phyloP scores from a whole-genome alignment of 2,329 filamentous ascomycete species.

The Colletotrichum navitas region DNA sequence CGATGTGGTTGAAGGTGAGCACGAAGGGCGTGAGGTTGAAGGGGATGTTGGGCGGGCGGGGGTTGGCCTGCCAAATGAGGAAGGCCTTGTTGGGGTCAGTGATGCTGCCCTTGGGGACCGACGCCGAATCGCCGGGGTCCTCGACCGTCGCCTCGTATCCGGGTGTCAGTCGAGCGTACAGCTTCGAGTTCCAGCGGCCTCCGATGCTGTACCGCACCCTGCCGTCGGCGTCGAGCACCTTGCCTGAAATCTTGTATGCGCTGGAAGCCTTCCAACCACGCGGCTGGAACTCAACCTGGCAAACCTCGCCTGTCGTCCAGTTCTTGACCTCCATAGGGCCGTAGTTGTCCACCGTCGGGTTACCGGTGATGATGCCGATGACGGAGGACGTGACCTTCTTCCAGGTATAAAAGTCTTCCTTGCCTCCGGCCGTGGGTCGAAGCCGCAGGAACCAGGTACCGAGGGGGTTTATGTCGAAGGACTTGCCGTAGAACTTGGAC shows the following conservation, averaged over 20 bases:
- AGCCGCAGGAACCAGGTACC: constrained; percentile 97
- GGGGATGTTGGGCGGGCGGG: constrained; percentile 84
- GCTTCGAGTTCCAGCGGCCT: constrained; percentile 96
- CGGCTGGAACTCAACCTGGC: constrained; percentile 90
- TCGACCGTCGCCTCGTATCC: constrained; percentile 85
- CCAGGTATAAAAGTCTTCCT: constrained; percentile 95
- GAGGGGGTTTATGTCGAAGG: constrained; percentile 95
- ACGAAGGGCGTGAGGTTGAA: constrained; percentile 99
- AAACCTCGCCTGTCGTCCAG: constrained; percentile 94
- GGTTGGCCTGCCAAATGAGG: constrained; percentile 91
- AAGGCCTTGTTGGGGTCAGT: constrained; percentile 81
- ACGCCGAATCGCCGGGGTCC: constrained; percentile 61
- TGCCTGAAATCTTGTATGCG: constrained; percentile 89
- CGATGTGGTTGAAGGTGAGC: constrained; percentile 91
- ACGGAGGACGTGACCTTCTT: constrained; percentile 98
- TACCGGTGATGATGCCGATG: constrained; percentile 98
- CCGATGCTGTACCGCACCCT: constrained; percentile 89
- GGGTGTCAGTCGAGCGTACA: constrained; percentile 93
- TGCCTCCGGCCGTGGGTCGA: constrained; percentile 78
- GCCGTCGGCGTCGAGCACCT: constrained; percentile 84
- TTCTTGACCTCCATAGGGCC: constrained; percentile 98
- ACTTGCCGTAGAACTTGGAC: constrained; percentile 97
- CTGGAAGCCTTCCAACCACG: constrained; percentile 96
- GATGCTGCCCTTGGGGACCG: constrained; percentile 63
- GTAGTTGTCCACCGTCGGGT: constrained; percentile 97